These are phyloP conservation scores for Gremmenia infestans DNA, from an alignment of 2,329 filamentous ascomycete genomes.

Conservation along the genomic window DNA sequence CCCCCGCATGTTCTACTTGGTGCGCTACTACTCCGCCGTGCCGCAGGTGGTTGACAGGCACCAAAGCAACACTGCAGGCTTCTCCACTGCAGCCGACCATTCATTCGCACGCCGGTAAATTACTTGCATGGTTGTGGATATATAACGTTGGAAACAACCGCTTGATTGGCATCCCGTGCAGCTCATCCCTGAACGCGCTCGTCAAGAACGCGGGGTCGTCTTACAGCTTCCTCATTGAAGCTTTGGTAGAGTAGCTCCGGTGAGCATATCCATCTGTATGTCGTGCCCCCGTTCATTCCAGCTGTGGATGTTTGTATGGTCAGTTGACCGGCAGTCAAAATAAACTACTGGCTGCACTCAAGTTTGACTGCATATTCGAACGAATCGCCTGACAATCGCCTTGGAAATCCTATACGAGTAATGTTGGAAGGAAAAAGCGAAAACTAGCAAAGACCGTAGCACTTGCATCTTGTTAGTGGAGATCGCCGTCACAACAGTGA, in stretches of 20 bases:
- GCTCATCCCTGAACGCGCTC: neutral
- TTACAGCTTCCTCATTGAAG: constrained; percentile 5
- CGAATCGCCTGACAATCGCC: no score
- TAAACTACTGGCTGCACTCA: neutral
- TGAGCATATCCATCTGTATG: neutral
- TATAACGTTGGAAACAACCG: constrained; percentile 12
- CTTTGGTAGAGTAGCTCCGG: constrained; percentile 1
- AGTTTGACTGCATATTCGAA: no score
- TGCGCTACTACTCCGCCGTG: no score
- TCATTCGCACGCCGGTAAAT: neutral
- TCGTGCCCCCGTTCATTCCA: no score
- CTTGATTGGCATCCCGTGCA: constrained; percentile 12
- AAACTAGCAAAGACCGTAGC: no score
- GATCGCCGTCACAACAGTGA: no score
- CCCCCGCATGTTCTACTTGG: neutral
- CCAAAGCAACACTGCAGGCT: neutral
- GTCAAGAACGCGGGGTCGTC: constrained; percentile 7
- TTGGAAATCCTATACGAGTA: no score
- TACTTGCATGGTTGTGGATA: neutral
- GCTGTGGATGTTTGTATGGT: neutral
- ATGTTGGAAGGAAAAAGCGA: no score
- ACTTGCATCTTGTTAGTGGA: no score
- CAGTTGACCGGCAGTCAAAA: constrained; percentile 7
- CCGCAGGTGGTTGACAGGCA: neutral
- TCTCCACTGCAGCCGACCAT: neutral